These are phyloP conservation scores for Cytospora schulzeri DNA, from an alignment of 2,329 filamentous ascomycete genomes.

Conservation along the genomic window DNA sequence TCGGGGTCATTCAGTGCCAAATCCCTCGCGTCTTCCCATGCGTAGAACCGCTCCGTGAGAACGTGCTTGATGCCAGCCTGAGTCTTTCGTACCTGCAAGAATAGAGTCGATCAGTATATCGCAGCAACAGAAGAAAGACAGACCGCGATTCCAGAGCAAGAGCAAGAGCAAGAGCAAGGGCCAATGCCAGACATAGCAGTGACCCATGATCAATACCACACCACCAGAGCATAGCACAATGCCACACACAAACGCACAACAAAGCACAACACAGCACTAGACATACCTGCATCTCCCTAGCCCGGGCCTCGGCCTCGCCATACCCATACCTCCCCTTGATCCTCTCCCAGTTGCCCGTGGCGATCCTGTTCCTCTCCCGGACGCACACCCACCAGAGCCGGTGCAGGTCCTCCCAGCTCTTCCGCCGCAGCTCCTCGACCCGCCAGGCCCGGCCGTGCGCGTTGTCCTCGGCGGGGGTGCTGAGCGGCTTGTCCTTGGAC, in stretches of 20 bases:
- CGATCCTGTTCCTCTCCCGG: constrained; percentile 85
- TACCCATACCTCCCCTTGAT: constrained; percentile 68
- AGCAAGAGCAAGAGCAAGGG: background rate
- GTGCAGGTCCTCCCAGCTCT: constrained; percentile 94
- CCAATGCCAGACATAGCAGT: background rate
- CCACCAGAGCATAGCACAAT: background rate
- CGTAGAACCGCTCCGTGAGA: constrained; percentile 84
- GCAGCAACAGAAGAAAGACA: background rate
- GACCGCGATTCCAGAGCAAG: background rate
- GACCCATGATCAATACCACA: no score
- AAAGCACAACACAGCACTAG: background rate
- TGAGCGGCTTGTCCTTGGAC: constrained; percentile 59
- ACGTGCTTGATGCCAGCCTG: constrained; percentile 82
- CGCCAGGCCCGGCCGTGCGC: constrained; percentile 82
- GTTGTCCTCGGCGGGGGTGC: constrained; percentile 69
- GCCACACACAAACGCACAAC: background rate
- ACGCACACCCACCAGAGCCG: constrained; percentile 91
- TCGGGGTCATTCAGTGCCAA: constrained; percentile 69
- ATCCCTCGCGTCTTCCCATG: constrained; percentile 76
- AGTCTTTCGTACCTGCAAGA: constrained; percentile 68
- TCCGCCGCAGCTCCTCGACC: constrained; percentile 80
- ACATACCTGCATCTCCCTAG: constrained; percentile 69
- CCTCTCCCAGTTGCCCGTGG: constrained; percentile 75
- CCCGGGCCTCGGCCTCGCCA: constrained; percentile 67
- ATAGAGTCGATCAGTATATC: constrained; percentile 25